Evolutionary conservation across 371 early-diverging fungal species (phyloP), one percentile per base, ranked within the genome.

Genomic region (Lichtheimia ramosa): DNA sequence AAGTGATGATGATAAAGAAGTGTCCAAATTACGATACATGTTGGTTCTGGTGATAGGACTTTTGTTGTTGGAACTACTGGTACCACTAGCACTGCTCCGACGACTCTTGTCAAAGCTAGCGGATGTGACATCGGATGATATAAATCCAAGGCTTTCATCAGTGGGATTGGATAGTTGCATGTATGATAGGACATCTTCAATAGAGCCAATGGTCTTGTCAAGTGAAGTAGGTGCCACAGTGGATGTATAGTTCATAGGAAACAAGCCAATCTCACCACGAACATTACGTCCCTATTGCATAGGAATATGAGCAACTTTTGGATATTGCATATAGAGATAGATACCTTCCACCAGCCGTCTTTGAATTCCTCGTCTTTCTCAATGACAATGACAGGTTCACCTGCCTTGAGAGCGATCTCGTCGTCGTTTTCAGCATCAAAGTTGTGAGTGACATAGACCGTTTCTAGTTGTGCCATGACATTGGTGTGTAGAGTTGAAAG

Each of bases 301-400:
- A 14, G n/a, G n/a, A 25, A 42, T 15, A 23, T 58, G 21, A 58
- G 46, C 18, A 21, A 21, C 18, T 46, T 43, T 6, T 14, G 6
- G 16, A 2, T 23, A 51, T 21, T 20, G 20, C 51, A 23, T 15
- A 51, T 6, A 20, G 4, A 14, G 0, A 12, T 34, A 16, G 39
- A 48, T 85, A 88, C 91, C 86, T 86, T 83, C 91, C 91, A 93
- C 94, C 94, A 93, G 27, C 92, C 92, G 70, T 93, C 94, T 20
- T 81, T 75, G 65, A 85, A 92, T 46, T 83, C 74, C 40, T 91
- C 92, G 68, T 93, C 94, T 63, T 82, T 83, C 65, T 91, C 90
- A 16, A 91, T 65, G 3, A 94, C 91, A 20, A 85, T 62, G 14
- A 94, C 82, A 21, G 88, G 82, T 54, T 92, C 92, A 20, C 87